Conservation (phyloP, 108 stramenopile genomes). For the Nannochloropsis gaditana region DNA sequence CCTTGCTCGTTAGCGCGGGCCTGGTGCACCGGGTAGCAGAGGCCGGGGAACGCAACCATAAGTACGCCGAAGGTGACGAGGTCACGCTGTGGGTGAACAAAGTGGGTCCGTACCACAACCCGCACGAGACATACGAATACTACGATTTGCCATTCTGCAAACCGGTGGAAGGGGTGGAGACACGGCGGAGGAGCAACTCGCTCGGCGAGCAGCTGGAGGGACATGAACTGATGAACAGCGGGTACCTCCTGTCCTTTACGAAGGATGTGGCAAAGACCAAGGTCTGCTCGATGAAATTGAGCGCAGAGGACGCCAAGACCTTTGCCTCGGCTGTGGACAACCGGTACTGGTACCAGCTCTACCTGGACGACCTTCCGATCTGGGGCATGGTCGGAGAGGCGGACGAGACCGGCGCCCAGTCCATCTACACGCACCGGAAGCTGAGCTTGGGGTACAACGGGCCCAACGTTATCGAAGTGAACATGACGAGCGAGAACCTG, state of each 20-base stretch:
- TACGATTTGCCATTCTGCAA: slow-evolving; percentile 93
- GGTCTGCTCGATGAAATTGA: slow-evolving; percentile 64
- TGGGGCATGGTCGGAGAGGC: slow-evolving; percentile 97
- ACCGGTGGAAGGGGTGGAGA: slow-evolving; percentile 70
- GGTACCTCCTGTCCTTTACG: slow-evolving; percentile 56
- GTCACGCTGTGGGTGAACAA: slow-evolving; percentile 94
- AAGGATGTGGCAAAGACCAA: slow-evolving; percentile 58
- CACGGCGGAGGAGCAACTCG: slow-evolving; percentile 46
- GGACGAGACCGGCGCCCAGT: slow-evolving; percentile 58
- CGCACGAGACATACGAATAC: slow-evolving; percentile 95
- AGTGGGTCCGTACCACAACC: slow-evolving; percentile 97
- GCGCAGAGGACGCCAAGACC: slow-evolving; percentile 49
- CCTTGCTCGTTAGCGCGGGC: slow-evolving; percentile 1
- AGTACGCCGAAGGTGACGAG: slow-evolving; percentile 39
- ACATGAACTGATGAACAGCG: slow-evolving; percentile 64
- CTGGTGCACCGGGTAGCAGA: not conserved
- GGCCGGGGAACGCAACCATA: not conserved
- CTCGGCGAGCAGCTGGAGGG: slow-evolving; percentile 62
- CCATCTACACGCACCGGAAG: slow-evolving; percentile 80
- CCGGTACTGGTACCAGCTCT: slow-evolving; percentile 95
- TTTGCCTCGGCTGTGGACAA: slow-evolving; percentile 70
- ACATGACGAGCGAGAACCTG: slow-evolving; percentile 74
- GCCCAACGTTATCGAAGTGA: slow-evolving; percentile 86
- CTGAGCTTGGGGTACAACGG: slow-evolving; percentile 79
- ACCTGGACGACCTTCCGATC: slow-evolving; percentile 89